These are phyloP conservation scores for rapeseed (Brassica napus) DNA, from an alignment of 345 rosid species.

Conservation along the genomic window Da-Ae NC_063440.1:11900501-11901000, in stretches of 20 bases:
- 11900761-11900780: not conserved
- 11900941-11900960: too few species aligned
- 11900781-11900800: not conserved
- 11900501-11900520: conserved; percentile 22
- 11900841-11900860: conserved; percentile 42
- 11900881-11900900: conserved; percentile 31
- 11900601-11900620: conserved; percentile 63
- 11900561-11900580: conserved; percentile 40
- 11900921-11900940: too few species aligned
- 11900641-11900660: conserved; percentile 47
- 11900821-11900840: conserved; percentile 43
- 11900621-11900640: not conserved
- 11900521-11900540: conserved; percentile 16
- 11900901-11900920: conserved; percentile 45
- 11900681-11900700: conserved; percentile 51
- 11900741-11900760: conserved; percentile 45
- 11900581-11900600: conserved; percentile 55
- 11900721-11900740: conserved; percentile 49
- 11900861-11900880: conserved; percentile 45
- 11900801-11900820: not conserved
- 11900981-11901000: too few species aligned
- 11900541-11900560: not conserved
- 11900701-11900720: conserved; percentile 29
- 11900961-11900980: too few species aligned
- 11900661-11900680: conserved; percentile 66